Evolutionary conservation across 768 basidiomycete species (phyloP), one percentile per base, ranked within the genome.

Genomic region (Suillus clintonianus): DNA sequence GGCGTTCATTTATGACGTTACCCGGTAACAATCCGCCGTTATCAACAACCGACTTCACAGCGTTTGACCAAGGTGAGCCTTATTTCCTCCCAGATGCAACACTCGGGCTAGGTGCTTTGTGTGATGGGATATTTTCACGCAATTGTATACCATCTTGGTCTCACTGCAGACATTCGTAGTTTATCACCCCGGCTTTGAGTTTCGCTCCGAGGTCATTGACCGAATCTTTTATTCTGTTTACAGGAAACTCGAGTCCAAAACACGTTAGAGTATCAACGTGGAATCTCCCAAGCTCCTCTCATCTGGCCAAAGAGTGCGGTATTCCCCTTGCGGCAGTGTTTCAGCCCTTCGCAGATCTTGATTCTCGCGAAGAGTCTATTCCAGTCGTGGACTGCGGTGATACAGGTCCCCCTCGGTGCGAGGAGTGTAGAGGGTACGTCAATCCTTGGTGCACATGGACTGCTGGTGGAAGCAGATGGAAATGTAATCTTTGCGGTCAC

Each of bases 371-470:
- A 75, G 92, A 95, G 48, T 83, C 87, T 0, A 77, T 98, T 14
- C 94, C 95, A 0, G 67, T 93, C 6, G 87, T 98, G 5, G 86
- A 92, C 61, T 85, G 87, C 37, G 89, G 89, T 6, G 80, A 81
- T 30, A 72, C 74, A 1, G 95, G 95, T 14, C 97, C 97, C 14
- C 85, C 91, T 27, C 84, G 97, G 37, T 99, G 97, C 70, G 85
- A 82, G 51, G 81, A 85, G 39, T 99, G 97, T 75, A 83, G 93
- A 67, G 93, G 84, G 0, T 99, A 99, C 74, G 82, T 99, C 69
- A 99, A 98, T 71, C 91, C 95, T 0, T 99, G 95, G 95, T 94
- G 90, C 74, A 80, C 80, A 30, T 99, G 94, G 88, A 78, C 85
- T 22, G 84, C 90, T 10, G 92, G 92, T 3, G 97, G 97, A 6